Base-by-base conservation (phyloP, 495 filamentous ascomycete genomes). In the Penicillium nucicola region DNA sequence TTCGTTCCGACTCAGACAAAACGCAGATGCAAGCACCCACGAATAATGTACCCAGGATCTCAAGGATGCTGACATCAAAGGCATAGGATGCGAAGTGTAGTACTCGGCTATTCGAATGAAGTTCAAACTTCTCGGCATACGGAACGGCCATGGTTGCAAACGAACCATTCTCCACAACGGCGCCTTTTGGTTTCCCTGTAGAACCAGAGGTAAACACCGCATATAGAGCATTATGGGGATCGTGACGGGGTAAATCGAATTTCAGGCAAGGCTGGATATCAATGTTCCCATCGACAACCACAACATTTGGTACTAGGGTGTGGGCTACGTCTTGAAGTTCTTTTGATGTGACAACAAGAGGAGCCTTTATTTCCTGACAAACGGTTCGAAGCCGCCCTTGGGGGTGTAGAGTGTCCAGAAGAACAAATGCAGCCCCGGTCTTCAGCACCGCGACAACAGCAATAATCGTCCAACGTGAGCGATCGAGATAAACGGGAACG, bases 321-420 rank as follows among this genome's bases (percentile, higher is more conserved):
- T 15, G 18, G 30, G n/a, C 46, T 30, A 17, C 25, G 19, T 33
- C 35, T n/a, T 33, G 38, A 37, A 19, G 31, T 77, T 46, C 77
- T 60, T 40, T 75, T 70, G 8, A 56, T 60, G 50, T 80, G 20
- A 61, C 13, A 15, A 58, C 33, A 11, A 56, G 19, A 20, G 25
- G 5, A 1, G 52, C 38, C 1, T 47, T 32, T 9, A 56, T 18
- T 22, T 56, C 30, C 5, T 33, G 11, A 28, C 49, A 48, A 2
- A 59, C 50, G 13, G 20, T 42, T 7, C 30, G 39, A 12, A 55
- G 55, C 22, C 57, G 43, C 7, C 31, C 5, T 56, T 66, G 57
- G 1, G 82, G 80, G 32, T 77, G 65, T 0, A 54, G 52, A 5
- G 71, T 65, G 53, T 83, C 79, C 5, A 84, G 56, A 6, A 68